A percentile compares a stretch with the other conserved stretches of the same genome.
phyloP scores from a whole-genome alignment of 495 filamentous ascomycete genomes.

The Trichoderma virens region DNA sequence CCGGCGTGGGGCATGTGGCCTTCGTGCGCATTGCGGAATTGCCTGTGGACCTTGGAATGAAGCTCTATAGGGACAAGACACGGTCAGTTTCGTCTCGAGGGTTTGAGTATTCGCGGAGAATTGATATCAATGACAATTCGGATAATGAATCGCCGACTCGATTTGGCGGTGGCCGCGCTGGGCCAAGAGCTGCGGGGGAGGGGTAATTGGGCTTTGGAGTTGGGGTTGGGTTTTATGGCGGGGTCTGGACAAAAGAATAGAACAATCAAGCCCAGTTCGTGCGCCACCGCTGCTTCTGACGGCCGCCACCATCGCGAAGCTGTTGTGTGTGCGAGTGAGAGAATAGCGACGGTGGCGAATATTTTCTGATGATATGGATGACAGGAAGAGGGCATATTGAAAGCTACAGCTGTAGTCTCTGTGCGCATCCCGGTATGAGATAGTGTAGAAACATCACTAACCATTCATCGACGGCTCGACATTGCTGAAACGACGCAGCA shows the following conservation, averaged over 20 bases:
- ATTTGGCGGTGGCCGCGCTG: not conserved
- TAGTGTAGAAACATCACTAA: conserved; percentile 20
- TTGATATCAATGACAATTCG: conserved; percentile 14
- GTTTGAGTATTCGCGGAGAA: too few species aligned
- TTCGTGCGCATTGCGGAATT: conserved; percentile 80
- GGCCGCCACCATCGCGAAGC: conserved; percentile 21
- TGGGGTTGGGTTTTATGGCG: conserved; percentile 14
- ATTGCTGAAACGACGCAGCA: conserved; percentile 43
- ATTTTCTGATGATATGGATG: not conserved
- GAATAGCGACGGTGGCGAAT: not conserved
- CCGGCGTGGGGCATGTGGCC: conserved; percentile 85
- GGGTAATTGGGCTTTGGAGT: conserved; percentile 1
- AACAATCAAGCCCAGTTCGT: conserved; percentile 20
- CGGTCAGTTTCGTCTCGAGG: conserved; percentile 10
- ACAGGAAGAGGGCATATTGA: conserved; percentile 11
- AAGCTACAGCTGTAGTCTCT: not conserved
- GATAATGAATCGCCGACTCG: not conserved
- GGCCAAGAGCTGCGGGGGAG: not conserved
- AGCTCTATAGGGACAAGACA: conserved; percentile 43
- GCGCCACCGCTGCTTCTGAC: conserved; percentile 14
- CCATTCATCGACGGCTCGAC: conserved; percentile 43
- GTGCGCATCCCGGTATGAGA: not conserved
- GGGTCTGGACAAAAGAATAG: conserved; percentile 12
- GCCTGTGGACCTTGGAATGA: conserved; percentile 70
- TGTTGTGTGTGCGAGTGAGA: conserved; percentile 14